Evolutionary conservation across 1,284 basidiomycete genomes (phyloP).

Genomic region (Cryptococcus jaspeensis): DNA sequence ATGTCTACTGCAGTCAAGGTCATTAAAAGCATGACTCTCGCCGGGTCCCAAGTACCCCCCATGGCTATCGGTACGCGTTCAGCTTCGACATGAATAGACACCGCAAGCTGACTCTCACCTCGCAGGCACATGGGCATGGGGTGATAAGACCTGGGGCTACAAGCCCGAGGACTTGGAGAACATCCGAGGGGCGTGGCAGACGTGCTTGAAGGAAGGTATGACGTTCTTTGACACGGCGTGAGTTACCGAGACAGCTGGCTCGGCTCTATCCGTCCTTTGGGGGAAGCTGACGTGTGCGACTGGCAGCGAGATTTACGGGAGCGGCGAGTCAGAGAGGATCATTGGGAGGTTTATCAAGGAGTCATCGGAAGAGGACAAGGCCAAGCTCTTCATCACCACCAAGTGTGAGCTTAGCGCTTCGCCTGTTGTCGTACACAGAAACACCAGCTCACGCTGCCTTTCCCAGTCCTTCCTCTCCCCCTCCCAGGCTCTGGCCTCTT

Average conservation of each 20-base stretch:
- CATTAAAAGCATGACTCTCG: conserved; percentile 11
- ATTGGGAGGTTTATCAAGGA: conserved; percentile 33
- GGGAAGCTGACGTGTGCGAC: neutral
- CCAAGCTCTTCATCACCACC: conserved; percentile 35
- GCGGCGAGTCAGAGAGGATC: conserved; percentile 39
- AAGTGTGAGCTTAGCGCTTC: conserved; percentile 28
- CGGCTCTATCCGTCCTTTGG: too few relatives aligned
- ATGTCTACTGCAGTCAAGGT: conserved; percentile 3
- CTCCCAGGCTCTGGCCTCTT: conserved; percentile 22
- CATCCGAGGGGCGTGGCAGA: conserved; percentile 38
- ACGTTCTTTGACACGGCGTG: conserved; percentile 48
- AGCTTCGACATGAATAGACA: neutral
- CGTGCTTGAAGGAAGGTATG: conserved; percentile 30
- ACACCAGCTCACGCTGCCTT: neutral
- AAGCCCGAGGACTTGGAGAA: conserved; percentile 31
- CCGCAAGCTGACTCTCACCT: neutral
- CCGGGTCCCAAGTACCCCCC: conserved; percentile 25
- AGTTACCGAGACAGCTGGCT: conserved; percentile 6
- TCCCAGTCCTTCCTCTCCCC: conserved; percentile 37
- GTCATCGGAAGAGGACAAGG: conserved; percentile 23
- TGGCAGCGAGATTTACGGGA: conserved; percentile 32
- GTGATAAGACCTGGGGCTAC: conserved; percentile 37
- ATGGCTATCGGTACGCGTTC: conserved; percentile 34
- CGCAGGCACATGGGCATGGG: conserved; percentile 39
- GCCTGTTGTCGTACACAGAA: neutral